Evolutionary conservation across 108 stramenopile species (phyloP), one percentile per base, ranked within the genome.

Genomic region (Stephanodiscus triporus): DNA sequence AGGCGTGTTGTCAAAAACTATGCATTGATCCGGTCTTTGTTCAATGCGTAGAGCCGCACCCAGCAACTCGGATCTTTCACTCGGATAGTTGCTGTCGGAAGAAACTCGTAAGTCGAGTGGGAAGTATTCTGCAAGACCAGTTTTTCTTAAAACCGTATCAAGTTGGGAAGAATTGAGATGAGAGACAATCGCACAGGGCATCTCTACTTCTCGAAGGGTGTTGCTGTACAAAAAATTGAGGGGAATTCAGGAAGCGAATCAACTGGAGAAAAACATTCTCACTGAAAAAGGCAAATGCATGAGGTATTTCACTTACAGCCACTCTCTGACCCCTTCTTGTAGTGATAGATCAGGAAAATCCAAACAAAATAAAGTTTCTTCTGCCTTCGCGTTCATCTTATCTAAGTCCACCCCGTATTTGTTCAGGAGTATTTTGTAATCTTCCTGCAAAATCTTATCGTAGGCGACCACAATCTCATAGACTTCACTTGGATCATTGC

Each of bases 1-100:
- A 0, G 92, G 89, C 50, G 82, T 88, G 47, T 84, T 75, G 69
- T 91, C 92, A 59, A 94, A 91, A 7, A 89, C 82, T 32, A 91
- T 77, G 63, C 92, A 94, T 51, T 87, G 84, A 53, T 91, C 89
- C 9, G 92, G 90, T 24, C 88, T 86, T 66, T 84, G 72, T 59
- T 90, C 89, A 23, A 88, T 66, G n/a, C 90, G 82, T 22, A 94
- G 49, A 14, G 88, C 73, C 8, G 77, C 86, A 23, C 89, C 92
- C 14, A 94, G 73, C 29, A 88, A 43, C 67, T 94, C 88, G 11
- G 84, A 82, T 42, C 62, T 73, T 30, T 87, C 89, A 26, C 71
- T 68, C 16, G 73, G 53, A 51, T 89, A 91, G 6, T 72, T 80
- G 23, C 63, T 64, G 27, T 57, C 64, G 0, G 34, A 50, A 8